Evolutionary conservation across 140 eudicot species (phyloP), one percentile per base, ranked within the genome.

Genomic region (Flaveria floridana): DNA sequence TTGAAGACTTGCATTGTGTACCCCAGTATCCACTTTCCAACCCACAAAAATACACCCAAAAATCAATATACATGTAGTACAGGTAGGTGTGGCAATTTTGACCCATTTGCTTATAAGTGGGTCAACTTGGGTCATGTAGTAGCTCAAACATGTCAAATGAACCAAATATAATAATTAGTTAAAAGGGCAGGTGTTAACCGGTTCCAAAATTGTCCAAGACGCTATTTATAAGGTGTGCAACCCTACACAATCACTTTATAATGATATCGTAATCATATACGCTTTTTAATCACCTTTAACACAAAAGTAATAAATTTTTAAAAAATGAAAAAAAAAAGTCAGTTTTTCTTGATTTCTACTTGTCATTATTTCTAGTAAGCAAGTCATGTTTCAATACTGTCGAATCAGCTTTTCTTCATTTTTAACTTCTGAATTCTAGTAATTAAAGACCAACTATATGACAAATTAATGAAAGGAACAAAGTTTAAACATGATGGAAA

Each of bases 1-100:
- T 78, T 5, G 98, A 88, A 51, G 89, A 67, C 83, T 82, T 85
- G 91, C 98, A 93, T 18, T 85, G 85, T 63, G 66, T 16, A 56
- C 98, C 98, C 98, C 98, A 93, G 8, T 84, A 75, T 70, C 98
- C 98, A 85, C 98, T 93, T 46, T 68, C 6, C 63, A 61, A 8
- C 59, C 77, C 66, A 46, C n/a, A 48, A 74, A 37, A 61, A n/a
- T 21, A 58, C 21, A 47, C 26, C 65, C 6, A 74, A 7, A 68
- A 48, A 80, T 58, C 59, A 74, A 18, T 21, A 74, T 21, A 13
- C 53, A 41, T 39, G 42, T 25, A 48, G 21, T 62, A 12, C 39
- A 63, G 28, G 7, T 3, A 26, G 20, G 6, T 11, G 6, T 13
- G 42, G 68, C 44, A 26, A 26, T 62, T 62, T 62, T 11, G 13